Evolutionary conservation across 257 asterid species (phyloP), one percentile per base, ranked within the genome.

Genomic region (Solanum pimpinellifolium): DNA sequence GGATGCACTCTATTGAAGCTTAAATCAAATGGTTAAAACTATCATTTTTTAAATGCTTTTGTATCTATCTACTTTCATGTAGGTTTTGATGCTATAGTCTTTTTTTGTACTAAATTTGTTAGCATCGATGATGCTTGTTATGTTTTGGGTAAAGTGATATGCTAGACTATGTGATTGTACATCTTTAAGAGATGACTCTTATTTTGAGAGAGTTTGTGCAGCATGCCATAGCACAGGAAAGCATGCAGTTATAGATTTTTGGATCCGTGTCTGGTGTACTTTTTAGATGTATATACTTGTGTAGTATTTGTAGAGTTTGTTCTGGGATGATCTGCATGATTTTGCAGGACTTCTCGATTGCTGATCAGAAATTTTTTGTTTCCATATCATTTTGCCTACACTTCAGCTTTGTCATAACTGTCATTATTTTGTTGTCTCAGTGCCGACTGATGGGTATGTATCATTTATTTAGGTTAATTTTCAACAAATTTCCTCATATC

Each of bases 401-500:
- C 85, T 80, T 80, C 85, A 47, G 68, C 85, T 80, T 47, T 47
- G 33, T 46, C 68, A 18, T 29, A 46, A 80, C 29, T 80, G 11
- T 78, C 42, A 46, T 78, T 78, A 25, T 81, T 52, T 27, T 49
- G 60, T 80, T 47, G 69, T 81, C 68, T 18, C 41, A 49, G 46
- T 49, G 46, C 16, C 1, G 37, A 18, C 69, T 81, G 69, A 81
- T 81, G 68, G 85, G 27, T 81, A 9, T 88, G 86, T 21, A 56
- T 90, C 66, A 49, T 87, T 87, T 86, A 82, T 77, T 88, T 86
- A 96, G 99, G 99, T 96, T 89, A 97, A 97, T 92, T 95, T 96
- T 92, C 99, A 95, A 90, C 99, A 97, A 95, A 97, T 97, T 92
- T 97, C 99, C 87, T 97, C 98, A 27, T 96, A 93, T 92, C 92